phyloP scores from a whole-genome alignment of 805 yeast genomes.

The Ogataea philodendri region DNA sequence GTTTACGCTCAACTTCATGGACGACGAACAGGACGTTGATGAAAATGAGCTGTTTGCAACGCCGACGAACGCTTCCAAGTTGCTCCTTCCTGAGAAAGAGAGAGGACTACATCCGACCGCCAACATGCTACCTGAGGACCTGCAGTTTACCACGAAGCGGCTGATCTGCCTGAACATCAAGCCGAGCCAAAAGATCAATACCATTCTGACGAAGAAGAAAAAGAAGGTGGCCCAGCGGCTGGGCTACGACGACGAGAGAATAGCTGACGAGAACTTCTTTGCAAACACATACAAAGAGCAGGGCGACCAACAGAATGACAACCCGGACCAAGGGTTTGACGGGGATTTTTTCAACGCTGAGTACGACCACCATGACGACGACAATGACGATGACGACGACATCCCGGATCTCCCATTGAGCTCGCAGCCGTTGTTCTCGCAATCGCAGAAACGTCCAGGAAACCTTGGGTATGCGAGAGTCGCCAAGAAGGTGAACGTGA shows the following conservation, averaged over 20 bases:
- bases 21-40: constrained; percentile 23
- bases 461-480: constrained; percentile 44
- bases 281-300: constrained; percentile 46
- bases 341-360: constrained; percentile 26
- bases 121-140: constrained; percentile 47
- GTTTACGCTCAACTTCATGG: constrained; percentile 29
- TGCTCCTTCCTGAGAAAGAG: constrained; percentile 27
- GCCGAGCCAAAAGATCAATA: constrained; percentile 36
- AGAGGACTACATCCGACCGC: constrained; percentile 25
- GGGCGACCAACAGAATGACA: constrained; percentile 13
- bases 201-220: constrained; percentile 28
- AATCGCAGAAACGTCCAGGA: constrained; percentile 19
- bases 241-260: constrained; percentile 33
- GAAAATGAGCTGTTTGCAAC: constrained; percentile 29
- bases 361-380: constrained; percentile 39
- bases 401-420: constrained; percentile 25
- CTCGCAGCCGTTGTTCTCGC: constrained; percentile 22
- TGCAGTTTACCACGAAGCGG: constrained; percentile 46
- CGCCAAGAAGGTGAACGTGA: constrained; percentile 49
- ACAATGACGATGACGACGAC: constrained; percentile 32
- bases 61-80: constrained; percentile 23
- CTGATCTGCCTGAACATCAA: constrained; percentile 47
- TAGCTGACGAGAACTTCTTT: constrained; percentile 50
- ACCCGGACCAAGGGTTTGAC: constrained; percentile 12
- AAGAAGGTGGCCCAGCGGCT: constrained; percentile 15